Evolutionary conservation across 495 filamentous ascomycete species (phyloP).

Genomic region (Apodospora peruviana): DNA sequence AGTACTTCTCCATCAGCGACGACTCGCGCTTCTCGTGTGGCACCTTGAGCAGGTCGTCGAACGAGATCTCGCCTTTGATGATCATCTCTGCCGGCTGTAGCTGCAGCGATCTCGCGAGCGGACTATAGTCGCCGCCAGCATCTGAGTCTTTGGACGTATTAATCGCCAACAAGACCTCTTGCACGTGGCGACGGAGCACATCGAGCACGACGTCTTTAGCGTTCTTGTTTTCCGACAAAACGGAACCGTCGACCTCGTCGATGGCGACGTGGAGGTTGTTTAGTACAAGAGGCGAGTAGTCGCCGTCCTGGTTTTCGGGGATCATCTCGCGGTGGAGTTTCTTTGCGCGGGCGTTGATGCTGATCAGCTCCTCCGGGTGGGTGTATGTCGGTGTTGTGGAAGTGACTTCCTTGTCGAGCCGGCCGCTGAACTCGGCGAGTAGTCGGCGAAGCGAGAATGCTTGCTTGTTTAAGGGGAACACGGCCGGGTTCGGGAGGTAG

Average conservation of each 20-base stretch:
- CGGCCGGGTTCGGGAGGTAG: constrained; percentile 38
- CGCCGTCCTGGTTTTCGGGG: constrained; percentile 2
- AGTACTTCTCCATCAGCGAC: constrained; percentile 19
- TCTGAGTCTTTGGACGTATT: constrained; percentile 9
- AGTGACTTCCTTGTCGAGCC: constrained; percentile 5
- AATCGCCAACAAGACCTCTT: constrained; percentile 16
- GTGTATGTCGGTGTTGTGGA: background rate
- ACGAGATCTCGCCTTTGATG: constrained; percentile 8
- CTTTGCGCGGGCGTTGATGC: background rate
- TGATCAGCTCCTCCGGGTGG: constrained; percentile 1
- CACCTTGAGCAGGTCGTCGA: constrained; percentile 12
- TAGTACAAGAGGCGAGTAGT: constrained; percentile 11
- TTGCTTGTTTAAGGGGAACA: constrained; percentile 28
- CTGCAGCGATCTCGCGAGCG: background rate
- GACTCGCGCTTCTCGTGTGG: constrained; percentile 17
- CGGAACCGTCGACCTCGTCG: constrained; percentile 7
- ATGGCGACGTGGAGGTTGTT: constrained; percentile 14
- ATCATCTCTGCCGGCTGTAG: background rate
- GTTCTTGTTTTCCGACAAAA: constrained; percentile 14
- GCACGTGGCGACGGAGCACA: constrained; percentile 20
- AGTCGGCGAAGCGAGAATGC: constrained; percentile 22
- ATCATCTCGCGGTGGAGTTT: constrained; percentile 6
- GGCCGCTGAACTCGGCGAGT: constrained; percentile 15
- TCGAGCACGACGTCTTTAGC: constrained; percentile 15
- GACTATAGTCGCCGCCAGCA: background rate